Percentiles rank a stretch among this genome's conserved stretches.
These are phyloP conservation scores for Leucocoprinus sp. DNA, from an alignment of 768 basidiomycete species.

Conservation along the genomic window DNA sequence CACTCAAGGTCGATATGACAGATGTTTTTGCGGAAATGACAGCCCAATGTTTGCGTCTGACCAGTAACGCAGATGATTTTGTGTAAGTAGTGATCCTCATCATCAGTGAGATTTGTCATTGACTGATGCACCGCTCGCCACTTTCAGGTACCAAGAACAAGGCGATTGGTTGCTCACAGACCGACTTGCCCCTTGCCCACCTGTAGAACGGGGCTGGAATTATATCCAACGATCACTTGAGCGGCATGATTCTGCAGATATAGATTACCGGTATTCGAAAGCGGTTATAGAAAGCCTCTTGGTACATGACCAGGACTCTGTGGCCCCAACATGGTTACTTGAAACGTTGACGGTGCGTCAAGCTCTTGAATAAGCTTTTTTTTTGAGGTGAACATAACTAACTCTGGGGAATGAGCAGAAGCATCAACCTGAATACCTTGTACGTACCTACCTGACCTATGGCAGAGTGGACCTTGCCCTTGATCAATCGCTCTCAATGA, in stretches of 20 bases:
- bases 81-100: constrained; percentile 38
- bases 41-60: constrained; percentile 68
- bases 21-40: constrained; percentile 77
- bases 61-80: constrained; percentile 50
- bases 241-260: constrained; percentile 65
- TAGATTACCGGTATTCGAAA: constrained; percentile 71
- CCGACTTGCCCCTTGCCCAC: constrained; percentile 71
- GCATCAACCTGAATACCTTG: constrained; percentile 76
- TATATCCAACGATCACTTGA: constrained; percentile 77
- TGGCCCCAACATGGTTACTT: constrained; percentile 80
- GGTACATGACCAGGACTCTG: constrained; percentile 47
- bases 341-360: constrained; percentile 57
- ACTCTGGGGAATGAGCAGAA: constrained; percentile 32
- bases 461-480: constrained; percentile 75
- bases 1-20: constrained; percentile 78
- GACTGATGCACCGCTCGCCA: constrained; percentile 10
- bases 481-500: constrained; percentile 59
- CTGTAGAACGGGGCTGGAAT: constrained; percentile 77
- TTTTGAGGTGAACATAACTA: not conserved
- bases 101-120: constrained; percentile 7
- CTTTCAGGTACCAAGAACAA: constrained; percentile 53
- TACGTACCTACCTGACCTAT: constrained; percentile 69
- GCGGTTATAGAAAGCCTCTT: constrained; percentile 71
- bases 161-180: constrained; percentile 82
- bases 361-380: not conserved